phyloP scores from a whole-genome alignment of 2,329 filamentous ascomycete genomes.

The Myriosclerotinia curreyana region DNA sequence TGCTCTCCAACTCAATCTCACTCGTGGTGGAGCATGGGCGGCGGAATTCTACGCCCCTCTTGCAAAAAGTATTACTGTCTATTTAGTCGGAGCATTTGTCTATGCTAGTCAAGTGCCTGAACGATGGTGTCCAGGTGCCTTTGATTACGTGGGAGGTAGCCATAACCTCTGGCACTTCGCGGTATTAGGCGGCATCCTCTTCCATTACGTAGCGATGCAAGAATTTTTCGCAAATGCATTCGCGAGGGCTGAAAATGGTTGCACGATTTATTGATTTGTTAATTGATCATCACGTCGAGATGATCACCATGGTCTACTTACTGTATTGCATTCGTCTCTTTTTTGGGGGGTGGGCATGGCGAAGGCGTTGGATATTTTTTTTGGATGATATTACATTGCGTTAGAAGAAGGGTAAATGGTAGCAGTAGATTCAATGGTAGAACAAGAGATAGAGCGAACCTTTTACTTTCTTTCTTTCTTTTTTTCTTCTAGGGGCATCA shows the following conservation, averaged over 20 bases:
- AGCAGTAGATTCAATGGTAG: neutral
- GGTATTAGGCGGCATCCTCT: slow-evolving; percentile 92
- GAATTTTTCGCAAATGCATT: slow-evolving; percentile 84
- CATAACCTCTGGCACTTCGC: slow-evolving; percentile 98
- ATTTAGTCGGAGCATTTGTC: slow-evolving; percentile 77
- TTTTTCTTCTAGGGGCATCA: no score
- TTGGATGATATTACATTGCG: neutral
- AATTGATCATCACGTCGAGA: neutral
- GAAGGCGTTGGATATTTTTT: slow-evolving; percentile 4
- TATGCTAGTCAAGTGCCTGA: slow-evolving; percentile 94
- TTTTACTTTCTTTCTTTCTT: neutral
- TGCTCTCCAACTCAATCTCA: slow-evolving; percentile 75
- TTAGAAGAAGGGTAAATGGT: neutral
- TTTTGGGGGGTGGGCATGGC: slow-evolving; percentile 7
- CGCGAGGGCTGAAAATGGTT: slow-evolving; percentile 51
- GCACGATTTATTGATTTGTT: slow-evolving; percentile 31
- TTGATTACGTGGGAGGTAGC: slow-evolving; percentile 92
- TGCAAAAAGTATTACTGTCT: slow-evolving; percentile 80
- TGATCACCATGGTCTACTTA: neutral
- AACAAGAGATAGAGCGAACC: neutral
- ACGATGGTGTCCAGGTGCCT: slow-evolving; percentile 86
- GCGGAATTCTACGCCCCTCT: slow-evolving; percentile 86
- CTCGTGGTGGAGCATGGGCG: slow-evolving; percentile 77
- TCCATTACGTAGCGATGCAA: slow-evolving; percentile 96
- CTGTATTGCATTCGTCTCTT: neutral